Conservation (phyloP, 2,329 filamentous ascomycete species). For the Colletotrichum euphorbiae region DNA sequence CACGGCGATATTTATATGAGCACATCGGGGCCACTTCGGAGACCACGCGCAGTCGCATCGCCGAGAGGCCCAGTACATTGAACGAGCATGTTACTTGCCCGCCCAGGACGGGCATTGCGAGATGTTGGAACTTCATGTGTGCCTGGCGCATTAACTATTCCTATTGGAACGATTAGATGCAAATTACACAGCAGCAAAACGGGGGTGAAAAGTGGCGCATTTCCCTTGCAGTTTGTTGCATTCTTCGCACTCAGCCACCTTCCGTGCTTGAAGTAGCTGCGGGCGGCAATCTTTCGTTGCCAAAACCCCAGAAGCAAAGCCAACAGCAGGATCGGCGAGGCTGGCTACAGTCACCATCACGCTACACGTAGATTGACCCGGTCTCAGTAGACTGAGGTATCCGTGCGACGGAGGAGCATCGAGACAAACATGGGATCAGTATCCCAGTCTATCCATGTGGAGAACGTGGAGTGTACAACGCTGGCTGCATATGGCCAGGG, state of each 20-base stretch:
- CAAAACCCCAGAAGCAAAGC: neutral
- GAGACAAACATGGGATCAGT: neutral
- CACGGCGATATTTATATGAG: conserved; percentile 3
- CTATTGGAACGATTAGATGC: conserved; percentile 1
- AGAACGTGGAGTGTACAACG: conserved; percentile 9
- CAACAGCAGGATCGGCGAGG: neutral
- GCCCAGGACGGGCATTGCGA: neutral
- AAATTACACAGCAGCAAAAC: neutral
- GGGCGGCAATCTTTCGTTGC: neutral
- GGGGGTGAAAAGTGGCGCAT: conserved; percentile 1
- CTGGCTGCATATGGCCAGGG: conserved; percentile 1
- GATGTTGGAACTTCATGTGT: neutral
- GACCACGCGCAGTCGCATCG: neutral
- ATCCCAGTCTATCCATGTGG: conserved; percentile 1
- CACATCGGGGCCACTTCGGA: neutral
- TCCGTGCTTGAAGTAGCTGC: neutral
- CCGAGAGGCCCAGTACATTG: neutral
- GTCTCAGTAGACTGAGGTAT: conserved; percentile 2
- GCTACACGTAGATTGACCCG: neutral
- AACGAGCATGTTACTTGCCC: neutral
- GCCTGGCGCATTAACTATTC: neutral
- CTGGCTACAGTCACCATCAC: neutral
- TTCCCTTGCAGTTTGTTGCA: neutral
- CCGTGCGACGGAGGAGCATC: neutral
- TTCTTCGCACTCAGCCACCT: neutral